Conservation (phyloP, 1,139 yeast species). For the Citeromyces hawaiiensis region DNA sequence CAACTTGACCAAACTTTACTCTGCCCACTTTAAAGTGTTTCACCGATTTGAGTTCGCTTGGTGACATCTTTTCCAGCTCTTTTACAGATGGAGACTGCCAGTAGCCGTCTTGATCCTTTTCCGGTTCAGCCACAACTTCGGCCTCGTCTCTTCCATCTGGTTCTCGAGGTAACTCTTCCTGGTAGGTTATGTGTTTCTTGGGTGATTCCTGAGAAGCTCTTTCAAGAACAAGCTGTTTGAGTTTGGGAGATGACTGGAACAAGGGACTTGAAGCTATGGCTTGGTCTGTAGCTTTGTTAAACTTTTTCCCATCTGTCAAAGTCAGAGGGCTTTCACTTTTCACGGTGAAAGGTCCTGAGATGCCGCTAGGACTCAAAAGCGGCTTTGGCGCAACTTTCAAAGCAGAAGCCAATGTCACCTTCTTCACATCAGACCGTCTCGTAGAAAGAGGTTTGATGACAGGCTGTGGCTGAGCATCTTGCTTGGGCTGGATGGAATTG, state of each 20-base stretch:
- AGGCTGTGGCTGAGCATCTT: not conserved
- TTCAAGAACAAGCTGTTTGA: not conserved
- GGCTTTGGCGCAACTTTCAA: slow-evolving; percentile 47
- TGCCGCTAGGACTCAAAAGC: slow-evolving; percentile 12
- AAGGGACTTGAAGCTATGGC: not conserved
- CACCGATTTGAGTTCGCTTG: slow-evolving; percentile 55
- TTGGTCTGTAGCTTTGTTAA: not conserved
- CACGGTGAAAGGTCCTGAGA: not conserved
- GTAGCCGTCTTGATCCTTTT: slow-evolving; percentile 56
- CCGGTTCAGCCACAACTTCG: slow-evolving; percentile 19
- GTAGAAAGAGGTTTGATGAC: not conserved
- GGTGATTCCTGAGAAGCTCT: not conserved
- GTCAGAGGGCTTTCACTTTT: slow-evolving; percentile 1
- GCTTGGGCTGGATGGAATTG: not conserved
- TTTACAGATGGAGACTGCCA: slow-evolving; percentile 75
- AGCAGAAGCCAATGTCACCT: slow-evolving; percentile 45
- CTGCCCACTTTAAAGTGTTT: slow-evolving; percentile 67
- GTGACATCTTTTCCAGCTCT: slow-evolving; percentile 42
- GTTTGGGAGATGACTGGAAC: not conserved
- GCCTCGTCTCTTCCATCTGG: not conserved
- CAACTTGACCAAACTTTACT: slow-evolving; percentile 61
- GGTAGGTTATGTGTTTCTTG: not conserved
- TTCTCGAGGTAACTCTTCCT: not conserved
- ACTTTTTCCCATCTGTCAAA: not conserved
- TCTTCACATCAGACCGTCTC: slow-evolving; percentile 19